These are phyloP conservation scores for Scheffersomyces stipitis DNA, from an alignment of 805 yeast species.

Conservation along the genomic window DNA sequence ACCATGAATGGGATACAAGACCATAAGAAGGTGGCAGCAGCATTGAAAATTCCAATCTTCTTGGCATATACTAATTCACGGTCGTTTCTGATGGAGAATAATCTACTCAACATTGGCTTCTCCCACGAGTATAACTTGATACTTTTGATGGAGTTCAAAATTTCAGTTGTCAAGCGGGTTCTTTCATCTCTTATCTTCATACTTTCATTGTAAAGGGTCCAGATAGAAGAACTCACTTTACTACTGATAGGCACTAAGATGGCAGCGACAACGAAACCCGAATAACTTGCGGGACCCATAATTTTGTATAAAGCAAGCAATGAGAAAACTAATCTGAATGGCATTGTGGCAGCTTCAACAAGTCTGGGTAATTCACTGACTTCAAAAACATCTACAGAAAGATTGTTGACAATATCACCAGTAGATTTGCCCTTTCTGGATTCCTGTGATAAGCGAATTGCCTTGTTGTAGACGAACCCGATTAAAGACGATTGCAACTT, in stretches of 20 bases:
- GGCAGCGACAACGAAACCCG: constrained; percentile 53
- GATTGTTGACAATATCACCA: constrained; percentile 77
- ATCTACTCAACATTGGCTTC: constrained; percentile 54
- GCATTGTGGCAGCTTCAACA: constrained; percentile 56
- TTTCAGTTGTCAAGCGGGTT: constrained; percentile 58
- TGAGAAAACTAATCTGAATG: constrained; percentile 54
- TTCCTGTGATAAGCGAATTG: constrained; percentile 65
- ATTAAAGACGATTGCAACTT: constrained; percentile 53
- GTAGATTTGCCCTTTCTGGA: constrained; percentile 60
- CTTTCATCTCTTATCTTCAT: constrained; percentile 65
- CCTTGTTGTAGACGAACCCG: constrained; percentile 68
- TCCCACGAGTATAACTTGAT: constrained; percentile 74
- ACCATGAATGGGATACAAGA: constrained; percentile 64
- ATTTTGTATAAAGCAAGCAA: constrained; percentile 53
- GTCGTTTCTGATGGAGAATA: constrained; percentile 55
- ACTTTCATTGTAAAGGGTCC: constrained; percentile 19
- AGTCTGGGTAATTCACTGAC: constrained; percentile 58
- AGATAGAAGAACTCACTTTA: constrained; percentile 44
- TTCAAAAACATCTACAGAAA: constrained; percentile 73
- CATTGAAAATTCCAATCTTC: constrained; percentile 44
- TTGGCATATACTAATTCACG: constrained; percentile 53
- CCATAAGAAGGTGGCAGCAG: constrained; percentile 58
- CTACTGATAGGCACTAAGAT: constrained; percentile 62
- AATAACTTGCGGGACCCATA: constrained; percentile 58
- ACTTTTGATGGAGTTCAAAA: constrained; percentile 58